Evolutionary conservation across 1,139 yeast genomes (phyloP).

Genomic region (Kurtzmaniella natalensis): DNA sequence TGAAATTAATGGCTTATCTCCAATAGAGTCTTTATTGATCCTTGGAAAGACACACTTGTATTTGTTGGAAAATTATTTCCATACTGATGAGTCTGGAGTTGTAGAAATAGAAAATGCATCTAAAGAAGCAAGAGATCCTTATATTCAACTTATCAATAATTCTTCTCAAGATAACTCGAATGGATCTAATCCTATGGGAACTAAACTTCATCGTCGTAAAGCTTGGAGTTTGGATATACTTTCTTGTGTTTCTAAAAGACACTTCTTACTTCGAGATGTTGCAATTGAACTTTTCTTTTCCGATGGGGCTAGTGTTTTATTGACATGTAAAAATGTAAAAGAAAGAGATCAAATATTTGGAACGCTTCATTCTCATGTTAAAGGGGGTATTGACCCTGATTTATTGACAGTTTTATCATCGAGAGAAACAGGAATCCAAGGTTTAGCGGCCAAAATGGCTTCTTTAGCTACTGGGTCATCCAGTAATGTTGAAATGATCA

Average conservation of each 20-base stretch:
- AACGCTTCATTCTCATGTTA: slow-evolving; percentile 42
- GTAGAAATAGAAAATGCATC: slow-evolving; percentile 69
- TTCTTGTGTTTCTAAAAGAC: slow-evolving; percentile 64
- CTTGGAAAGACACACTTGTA: slow-evolving; percentile 62
- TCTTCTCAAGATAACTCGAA: slow-evolving; percentile 19
- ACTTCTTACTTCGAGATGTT: slow-evolving; percentile 69
- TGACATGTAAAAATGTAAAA: slow-evolving; percentile 49
- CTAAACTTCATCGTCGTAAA: slow-evolving; percentile 40
- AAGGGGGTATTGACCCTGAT: slow-evolving; percentile 48
- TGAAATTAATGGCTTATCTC: slow-evolving; percentile 66
- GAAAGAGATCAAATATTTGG: slow-evolving; percentile 55
- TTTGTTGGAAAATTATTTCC: slow-evolving; percentile 65
- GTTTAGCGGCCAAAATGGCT: slow-evolving; percentile 23
- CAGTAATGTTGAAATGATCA: slow-evolving; percentile 40
- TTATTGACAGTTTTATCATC: slow-evolving; percentile 45
- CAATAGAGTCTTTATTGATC: slow-evolving; percentile 69
- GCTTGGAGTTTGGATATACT: slow-evolving; percentile 56
- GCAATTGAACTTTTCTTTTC: slow-evolving; percentile 73
- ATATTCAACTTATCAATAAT: slow-evolving; percentile 52
- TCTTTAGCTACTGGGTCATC: slow-evolving; percentile 3
- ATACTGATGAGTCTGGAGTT: slow-evolving; percentile 48
- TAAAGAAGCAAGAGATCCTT: slow-evolving; percentile 55
- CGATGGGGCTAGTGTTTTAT: slow-evolving; percentile 63
- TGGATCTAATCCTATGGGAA: slow-evolving; percentile 14
- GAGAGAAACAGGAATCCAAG: slow-evolving; percentile 36